Conservation (phyloP, 2,329 filamentous ascomycete species). For the Ophiostoma tasmaniense region DNA sequence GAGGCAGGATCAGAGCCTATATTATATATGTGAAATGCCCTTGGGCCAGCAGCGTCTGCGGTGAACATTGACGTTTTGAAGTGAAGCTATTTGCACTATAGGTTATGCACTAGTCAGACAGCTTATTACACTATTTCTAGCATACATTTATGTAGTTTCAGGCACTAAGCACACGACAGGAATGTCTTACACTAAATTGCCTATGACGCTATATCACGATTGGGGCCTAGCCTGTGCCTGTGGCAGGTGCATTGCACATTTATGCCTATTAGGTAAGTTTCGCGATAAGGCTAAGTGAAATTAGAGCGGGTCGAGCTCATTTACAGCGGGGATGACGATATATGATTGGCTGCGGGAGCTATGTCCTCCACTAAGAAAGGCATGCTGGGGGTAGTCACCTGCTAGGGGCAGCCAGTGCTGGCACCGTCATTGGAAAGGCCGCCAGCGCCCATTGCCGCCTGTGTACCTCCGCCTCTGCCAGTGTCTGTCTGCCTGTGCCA, state of each 20-base stretch:
- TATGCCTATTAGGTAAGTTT: neutral
- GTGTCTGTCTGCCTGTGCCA: neutral
- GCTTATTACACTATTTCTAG: neutral
- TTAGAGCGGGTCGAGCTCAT: neutral
- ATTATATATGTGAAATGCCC: neutral
- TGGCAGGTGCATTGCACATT: neutral
- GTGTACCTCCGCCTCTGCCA: neutral
- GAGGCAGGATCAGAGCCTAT: neutral
- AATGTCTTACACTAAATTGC: neutral
- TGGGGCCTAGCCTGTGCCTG: neutral
- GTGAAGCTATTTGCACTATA: neutral
- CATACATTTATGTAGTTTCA: neutral
- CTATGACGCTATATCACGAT: conserved; percentile 4
- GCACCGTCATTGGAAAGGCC: neutral
- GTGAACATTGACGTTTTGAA: neutral
- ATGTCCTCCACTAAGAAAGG: neutral
- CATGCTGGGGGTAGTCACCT: conserved; percentile 10
- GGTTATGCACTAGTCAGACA: neutral
- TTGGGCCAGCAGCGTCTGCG: too few species aligned
- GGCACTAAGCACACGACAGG: neutral
- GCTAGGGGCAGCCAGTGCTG: neutral
- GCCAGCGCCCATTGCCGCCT: neutral
- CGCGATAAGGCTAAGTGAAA: conserved; percentile 11
- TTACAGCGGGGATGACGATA: neutral
- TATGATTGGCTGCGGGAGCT: conserved; percentile 7